Evolutionary conservation across 768 basidiomycete species (phyloP), one percentile per base, ranked within the genome.

Genomic region (Boletus patriciae): DNA sequence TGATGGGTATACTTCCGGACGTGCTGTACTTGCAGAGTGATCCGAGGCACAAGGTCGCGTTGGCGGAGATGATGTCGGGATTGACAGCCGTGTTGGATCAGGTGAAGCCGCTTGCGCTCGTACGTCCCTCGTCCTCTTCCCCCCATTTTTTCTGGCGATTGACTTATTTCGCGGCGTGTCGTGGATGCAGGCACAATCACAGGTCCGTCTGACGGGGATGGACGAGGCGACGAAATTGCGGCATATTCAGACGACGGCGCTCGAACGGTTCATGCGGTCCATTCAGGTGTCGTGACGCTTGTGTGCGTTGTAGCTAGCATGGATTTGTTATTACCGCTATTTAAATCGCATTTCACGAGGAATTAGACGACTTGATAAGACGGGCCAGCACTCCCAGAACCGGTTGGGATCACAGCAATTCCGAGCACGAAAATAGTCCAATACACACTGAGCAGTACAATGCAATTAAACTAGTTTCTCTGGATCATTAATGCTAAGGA

Each of bases 11-110:
- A 29, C 73, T 93, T 2, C 90, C 92, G 1, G 86, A 89, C 58
- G 76, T 90, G 6, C 73, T 92, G 29, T 77, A 75, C 52, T 78
- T 87, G 49, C 74, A 76, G 25, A 71, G 73, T 40, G 84, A 92
- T 61, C 70, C 78, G n/a, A 77, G 86, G 50, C 88, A 90, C 70
- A 80, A 75, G 52, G 86, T 86, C 11, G 89, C 90, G 6, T 65
- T 90, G 45, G 80, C 86, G 27, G 84, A 85, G 63, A 92, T 93
- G 87, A 80, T 85, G 46, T 76, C 81, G 3, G 77, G 79, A n/a
- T 66, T 93, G 56, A 78, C 88, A 40, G 71, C 72, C 19, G 74
- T 81, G 38, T 78, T 87, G 36, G 86, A 88, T 66, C 81, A 79
- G 56, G 75, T 81, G 48, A 80, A 78, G 53, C 87, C 88, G 11